Evolutionary conservation across 371 early-diverging fungal genomes (phyloP), one percentile per base, ranked within the genome.

Genomic region (Zopfochytrium polystomum): DNA sequence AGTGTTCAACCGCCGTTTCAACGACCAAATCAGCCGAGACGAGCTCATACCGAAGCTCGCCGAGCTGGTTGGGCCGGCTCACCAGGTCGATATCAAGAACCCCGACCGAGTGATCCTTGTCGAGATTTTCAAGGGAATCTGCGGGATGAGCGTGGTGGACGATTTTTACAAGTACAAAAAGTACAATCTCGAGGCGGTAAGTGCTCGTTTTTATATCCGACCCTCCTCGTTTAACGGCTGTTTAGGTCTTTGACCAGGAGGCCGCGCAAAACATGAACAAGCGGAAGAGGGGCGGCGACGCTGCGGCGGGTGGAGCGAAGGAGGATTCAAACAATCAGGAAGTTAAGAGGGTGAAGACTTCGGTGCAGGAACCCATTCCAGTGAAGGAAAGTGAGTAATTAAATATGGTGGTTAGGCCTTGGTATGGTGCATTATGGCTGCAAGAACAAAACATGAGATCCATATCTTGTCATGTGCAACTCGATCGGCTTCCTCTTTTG

Each of bases 101-200:
- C 88, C 88, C 0, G 82, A 85, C 18, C 62, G 79, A 6, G 73
- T 78, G 5, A 76, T 90, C 42, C 75, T 90, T 48, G 85, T 83
- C 6, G 90, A 90, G 66, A 73, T 87, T 1, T 83, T 85, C 52
- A 85, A 86, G 79, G 82, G 74, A 27, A 73, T 87, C n/a, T 87
- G 88, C 63, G 86, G 86, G 62, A 79, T 90, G 64, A 81, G 86
- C 49, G 84, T 88, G 0, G 84, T 87, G 9, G 60, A 71, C 31
- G 86, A 87, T 54, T 90, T 83, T 49, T 77, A 80, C 30, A 64
- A 75, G 30, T 60, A 86, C 42, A 83, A 85, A 52, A 84, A 83
- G 56, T 88, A 81, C 65, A 90, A 90, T 57, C 63, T 90, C 4
- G 84, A 87, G 50, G 80, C 52, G 25, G 66, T 65, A 31, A 51